Evolutionary conservation across 2,329 filamentous ascomycete species (phyloP).

Genomic region (Botrytis galanthina): DNA sequence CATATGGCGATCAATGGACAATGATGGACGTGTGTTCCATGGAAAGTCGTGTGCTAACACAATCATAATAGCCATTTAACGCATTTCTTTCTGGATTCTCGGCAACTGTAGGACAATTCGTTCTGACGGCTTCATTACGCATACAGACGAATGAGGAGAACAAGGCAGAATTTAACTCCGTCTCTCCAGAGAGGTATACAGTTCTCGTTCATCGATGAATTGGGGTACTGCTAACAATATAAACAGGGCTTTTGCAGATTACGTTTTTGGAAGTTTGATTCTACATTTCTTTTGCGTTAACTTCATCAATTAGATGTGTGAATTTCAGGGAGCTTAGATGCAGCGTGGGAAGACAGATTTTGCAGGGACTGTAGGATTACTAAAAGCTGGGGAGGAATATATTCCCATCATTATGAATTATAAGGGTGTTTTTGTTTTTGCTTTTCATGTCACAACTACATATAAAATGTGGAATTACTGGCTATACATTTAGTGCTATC

Average conservation of each 20-base stretch:
- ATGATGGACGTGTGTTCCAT: too few species aligned
- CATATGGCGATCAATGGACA: not conserved
- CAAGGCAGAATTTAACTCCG: constrained; percentile 70
- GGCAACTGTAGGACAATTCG: constrained; percentile 94
- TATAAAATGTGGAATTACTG: not conserved
- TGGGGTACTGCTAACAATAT: constrained; percentile 24
- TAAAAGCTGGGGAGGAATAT: constrained; percentile 19
- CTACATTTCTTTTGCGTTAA: constrained; percentile 99
- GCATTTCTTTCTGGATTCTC: constrained; percentile 95
- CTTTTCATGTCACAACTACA: not conserved
- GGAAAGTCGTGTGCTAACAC: constrained; percentile 4
- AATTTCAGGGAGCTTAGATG: constrained; percentile 18
- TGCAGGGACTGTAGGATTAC: constrained; percentile 23
- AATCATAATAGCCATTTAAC: constrained; percentile 77
- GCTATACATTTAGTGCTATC: constrained; percentile 16
- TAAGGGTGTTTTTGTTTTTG: not conserved
- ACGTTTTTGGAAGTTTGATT: constrained; percentile 88
- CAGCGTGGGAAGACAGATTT: not conserved
- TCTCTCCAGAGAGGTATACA: constrained; percentile 75
- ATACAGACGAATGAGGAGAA: constrained; percentile 90
- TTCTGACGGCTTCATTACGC: constrained; percentile 80
- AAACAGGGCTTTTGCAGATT: constrained; percentile 88
- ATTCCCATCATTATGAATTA: constrained; percentile 10
- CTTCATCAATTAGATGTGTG: constrained; percentile 82
- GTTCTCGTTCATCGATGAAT: not conserved